Percentiles rank a stretch among this genome's conserved stretches.
phyloP scores from a whole-genome alignment of 768 basidiomycete species.

The Lyophyllum semitale region DNA sequence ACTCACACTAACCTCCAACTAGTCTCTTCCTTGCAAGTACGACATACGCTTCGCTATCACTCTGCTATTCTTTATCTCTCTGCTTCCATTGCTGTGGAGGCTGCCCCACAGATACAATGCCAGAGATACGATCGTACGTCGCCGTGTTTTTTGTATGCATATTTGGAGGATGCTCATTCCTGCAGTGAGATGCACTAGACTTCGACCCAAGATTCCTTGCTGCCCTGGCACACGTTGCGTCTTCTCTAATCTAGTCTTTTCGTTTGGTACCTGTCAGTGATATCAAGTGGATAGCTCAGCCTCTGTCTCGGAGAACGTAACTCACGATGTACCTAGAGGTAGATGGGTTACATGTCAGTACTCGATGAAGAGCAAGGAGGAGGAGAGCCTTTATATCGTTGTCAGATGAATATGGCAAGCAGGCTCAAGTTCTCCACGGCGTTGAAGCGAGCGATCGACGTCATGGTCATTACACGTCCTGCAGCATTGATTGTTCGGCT shows the following conservation, averaged over 20 bases:
- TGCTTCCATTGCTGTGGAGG: not conserved
- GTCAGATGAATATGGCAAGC: too few relatives aligned
- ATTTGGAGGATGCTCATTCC: not conserved
- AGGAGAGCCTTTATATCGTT: too few relatives aligned
- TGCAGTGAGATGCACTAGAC: conserved; percentile 5
- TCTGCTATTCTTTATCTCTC: not conserved
- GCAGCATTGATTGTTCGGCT: not conserved
- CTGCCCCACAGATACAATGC: not conserved
- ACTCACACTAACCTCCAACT: not conserved
- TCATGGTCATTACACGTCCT: too few relatives aligned
- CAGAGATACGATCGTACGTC: not conserved
- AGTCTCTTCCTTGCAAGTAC: not conserved
- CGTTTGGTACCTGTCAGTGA: conserved; percentile 5
- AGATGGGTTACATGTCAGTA: not conserved
- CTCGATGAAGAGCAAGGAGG: not conserved
- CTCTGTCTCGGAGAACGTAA: not conserved
- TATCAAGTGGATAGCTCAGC: not conserved
- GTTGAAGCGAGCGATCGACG: too few relatives aligned
- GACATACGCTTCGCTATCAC: not conserved
- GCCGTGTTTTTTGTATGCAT: not conserved
- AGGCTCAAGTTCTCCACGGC: too few relatives aligned
- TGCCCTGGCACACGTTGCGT: not conserved
- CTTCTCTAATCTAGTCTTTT: not conserved
- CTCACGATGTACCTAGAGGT: not conserved
- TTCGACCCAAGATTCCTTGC: conserved; percentile 4